A percentile compares a stretch with the other conserved stretches of the same genome.
These are phyloP conservation scores for Epipyxis sp. DNA, from an alignment of 108 stramenopile species.

Conservation along the genomic window DNA sequence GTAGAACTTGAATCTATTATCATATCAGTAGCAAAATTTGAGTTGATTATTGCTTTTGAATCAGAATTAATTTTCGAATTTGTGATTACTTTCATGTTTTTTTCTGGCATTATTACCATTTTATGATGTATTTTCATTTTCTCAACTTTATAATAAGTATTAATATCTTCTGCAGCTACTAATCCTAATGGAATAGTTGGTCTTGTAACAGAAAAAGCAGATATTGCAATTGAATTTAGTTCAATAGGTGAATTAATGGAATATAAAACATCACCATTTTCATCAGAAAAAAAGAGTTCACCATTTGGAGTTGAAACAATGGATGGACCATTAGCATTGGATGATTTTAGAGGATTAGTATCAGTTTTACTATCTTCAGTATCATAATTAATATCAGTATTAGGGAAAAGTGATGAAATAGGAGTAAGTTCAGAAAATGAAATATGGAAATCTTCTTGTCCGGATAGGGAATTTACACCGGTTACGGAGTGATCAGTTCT, in stretches of 20 bases:
- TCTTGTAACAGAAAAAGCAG: neutral
- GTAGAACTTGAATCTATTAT: too few relatives aligned
- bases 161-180: too few relatives aligned
- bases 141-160: too few relatives aligned
- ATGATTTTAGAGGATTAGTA: too few relatives aligned
- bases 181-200: too few relatives aligned
- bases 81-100: too few relatives aligned
- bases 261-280: neutral
- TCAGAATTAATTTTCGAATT: too few relatives aligned
- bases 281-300: neutral
- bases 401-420: neutral
- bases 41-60: too few relatives aligned
- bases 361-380: neutral
- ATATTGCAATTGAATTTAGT: neutral
- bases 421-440: conserved; percentile 1
- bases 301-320: conserved; percentile 7
- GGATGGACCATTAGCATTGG: neutral
- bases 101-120: too few relatives aligned
- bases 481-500: neutral
- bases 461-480: neutral
- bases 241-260: neutral
- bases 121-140: too few relatives aligned
- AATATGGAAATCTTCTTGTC: neutral
- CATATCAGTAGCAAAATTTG: too few relatives aligned
- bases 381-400: neutral